Conservation (phyloP, 1,139 yeast species). For the Suhomyces coccinellae region DNA sequence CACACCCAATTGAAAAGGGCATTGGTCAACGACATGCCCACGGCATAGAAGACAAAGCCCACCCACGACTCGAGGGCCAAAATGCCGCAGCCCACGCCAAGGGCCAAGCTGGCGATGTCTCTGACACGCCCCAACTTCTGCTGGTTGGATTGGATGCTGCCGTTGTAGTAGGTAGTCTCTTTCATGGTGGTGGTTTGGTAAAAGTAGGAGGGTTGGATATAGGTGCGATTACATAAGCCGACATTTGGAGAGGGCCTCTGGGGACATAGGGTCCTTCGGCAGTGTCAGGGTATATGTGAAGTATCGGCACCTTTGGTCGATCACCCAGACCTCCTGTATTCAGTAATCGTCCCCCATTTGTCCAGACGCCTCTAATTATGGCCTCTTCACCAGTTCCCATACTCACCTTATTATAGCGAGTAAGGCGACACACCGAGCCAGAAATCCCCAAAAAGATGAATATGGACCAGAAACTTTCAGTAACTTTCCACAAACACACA, state of each 20-base stretch:
- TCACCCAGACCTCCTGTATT: no score
- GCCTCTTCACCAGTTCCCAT: no score
- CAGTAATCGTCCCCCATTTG: no score
- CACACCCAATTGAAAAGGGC: slow-evolving; percentile 41
- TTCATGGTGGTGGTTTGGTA: slow-evolving; percentile 7
- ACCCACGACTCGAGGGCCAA: slow-evolving; percentile 62
- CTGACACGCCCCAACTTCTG: slow-evolving; percentile 53
- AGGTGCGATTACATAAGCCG: not conserved
- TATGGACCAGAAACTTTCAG: no score
- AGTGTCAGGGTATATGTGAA: no score
- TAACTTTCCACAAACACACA: no score
- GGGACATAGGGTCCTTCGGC: not conserved
- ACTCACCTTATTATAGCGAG: no score
- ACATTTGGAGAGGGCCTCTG: not conserved
- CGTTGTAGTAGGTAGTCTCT: slow-evolving; percentile 15
- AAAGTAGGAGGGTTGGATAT: not conserved
- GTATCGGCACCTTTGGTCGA: no score
- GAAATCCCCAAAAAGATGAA: no score
- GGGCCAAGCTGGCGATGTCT: slow-evolving; percentile 63
- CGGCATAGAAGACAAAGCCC: slow-evolving; percentile 62
- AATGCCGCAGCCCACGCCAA: slow-evolving; percentile 74
- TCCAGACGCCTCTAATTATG: no score
- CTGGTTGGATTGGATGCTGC: slow-evolving; percentile 33
- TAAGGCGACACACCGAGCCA: no score
- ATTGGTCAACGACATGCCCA: slow-evolving; percentile 49